Evolutionary conservation across 805 yeast genomes (phyloP), one percentile per base, ranked within the genome.

Genomic region (Wickerhamomyces rabaulensis): DNA sequence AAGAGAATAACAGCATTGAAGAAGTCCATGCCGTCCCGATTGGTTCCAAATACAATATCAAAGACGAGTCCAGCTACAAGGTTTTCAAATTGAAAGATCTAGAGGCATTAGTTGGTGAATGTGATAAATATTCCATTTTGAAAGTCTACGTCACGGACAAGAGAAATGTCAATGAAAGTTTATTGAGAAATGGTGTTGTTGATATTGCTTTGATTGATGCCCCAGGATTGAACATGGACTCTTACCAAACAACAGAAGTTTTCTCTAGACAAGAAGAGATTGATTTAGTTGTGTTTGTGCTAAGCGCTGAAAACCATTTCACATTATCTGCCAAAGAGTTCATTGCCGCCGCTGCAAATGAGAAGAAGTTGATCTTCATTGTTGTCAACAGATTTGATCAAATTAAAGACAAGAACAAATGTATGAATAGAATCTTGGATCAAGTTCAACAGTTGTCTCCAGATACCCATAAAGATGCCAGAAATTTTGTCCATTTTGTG

Each of bases 261-360:
- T 91, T 92, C 63, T 85, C 97, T 2, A 79, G 97, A 50, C 98
- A 94, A 68, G 98, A 94, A 60, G 99, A 94, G 60, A 94, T 94
- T 51, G 99, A 94, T 63, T 73, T 94, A 53, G 96, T 94, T 3
- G 92, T 94, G 1, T 95, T 94, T 70, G 98, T 95, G 2, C 96
- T 94, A 3, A 87, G 85, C 63, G 95, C 99, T 0, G 98, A 91
- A 60, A 95, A 94, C 59, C 97, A 94, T 61, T 86, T 94, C 62
- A 94, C 99, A 0, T 70, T 90, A 47, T 87, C 96, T 0, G 98
- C 97, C 0, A 84, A 88, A 54, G 99, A 94, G 60, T 95, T 94
- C 60, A 88, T 94, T 44, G 74, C 92, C 2, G 79, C 87, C 35
- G 95, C 97, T 1, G 90, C 97, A 1, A 82, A 83, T 44, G 99